A percentile compares a stretch with the other conserved stretches of the same genome.
phyloP scores from a whole-genome alignment of 352 stramenopile species.

The Phytopythium litorale region DNA sequence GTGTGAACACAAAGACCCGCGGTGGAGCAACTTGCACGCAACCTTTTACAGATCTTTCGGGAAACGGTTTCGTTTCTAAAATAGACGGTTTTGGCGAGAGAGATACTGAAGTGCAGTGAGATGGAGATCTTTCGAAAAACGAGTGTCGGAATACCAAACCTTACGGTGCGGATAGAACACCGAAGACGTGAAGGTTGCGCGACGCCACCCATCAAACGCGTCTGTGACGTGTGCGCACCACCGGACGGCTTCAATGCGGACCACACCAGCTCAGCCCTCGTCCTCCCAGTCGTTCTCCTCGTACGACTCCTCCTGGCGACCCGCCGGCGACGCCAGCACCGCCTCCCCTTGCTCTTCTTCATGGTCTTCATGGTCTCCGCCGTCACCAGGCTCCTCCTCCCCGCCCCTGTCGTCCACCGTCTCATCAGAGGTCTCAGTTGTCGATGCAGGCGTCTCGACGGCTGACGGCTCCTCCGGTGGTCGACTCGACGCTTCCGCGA shows the following conservation, averaged over 20 bases:
- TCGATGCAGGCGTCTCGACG: too few species aligned
- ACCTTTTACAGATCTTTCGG: not conserved
- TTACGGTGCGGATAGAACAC: not conserved
- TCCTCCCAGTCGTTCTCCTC: slow-evolving; percentile 65
- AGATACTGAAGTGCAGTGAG: too few species aligned
- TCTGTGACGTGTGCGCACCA: too few species aligned
- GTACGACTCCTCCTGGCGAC: slow-evolving; percentile 38
- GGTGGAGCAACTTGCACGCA: not conserved
- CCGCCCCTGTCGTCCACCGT: too few species aligned
- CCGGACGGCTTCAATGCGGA: too few species aligned
- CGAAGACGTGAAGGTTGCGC: not conserved
- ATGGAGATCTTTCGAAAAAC: too few species aligned
- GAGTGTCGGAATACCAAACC: not conserved
- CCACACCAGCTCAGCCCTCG: slow-evolving; percentile 14
- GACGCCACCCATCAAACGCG: slow-evolving; percentile 2
- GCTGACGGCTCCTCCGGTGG: too few species aligned
- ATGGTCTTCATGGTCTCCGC: not conserved
- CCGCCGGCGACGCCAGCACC: not conserved
- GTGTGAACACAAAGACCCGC: not conserved
- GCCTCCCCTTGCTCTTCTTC: not conserved
- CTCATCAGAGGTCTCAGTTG: too few species aligned
- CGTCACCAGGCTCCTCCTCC: not conserved
- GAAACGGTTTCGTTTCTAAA: not conserved
- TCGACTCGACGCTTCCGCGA: too few species aligned
- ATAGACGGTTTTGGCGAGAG: not conserved